phyloP scores from a whole-genome alignment of 83 land plant genomes.

The Picea engelmannii region DNA sequence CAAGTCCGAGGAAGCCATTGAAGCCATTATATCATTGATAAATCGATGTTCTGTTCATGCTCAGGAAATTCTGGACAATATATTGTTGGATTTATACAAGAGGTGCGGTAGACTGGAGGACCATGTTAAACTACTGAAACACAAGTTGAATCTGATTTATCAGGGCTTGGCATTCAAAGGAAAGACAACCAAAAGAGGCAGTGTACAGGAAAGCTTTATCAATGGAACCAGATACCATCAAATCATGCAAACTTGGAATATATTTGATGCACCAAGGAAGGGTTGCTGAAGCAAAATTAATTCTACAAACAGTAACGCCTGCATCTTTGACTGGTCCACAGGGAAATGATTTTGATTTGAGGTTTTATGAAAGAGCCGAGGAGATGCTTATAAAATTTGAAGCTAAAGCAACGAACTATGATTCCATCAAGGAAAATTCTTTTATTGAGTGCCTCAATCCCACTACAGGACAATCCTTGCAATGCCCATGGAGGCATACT shows the following conservation, averaged over 20 bases:
- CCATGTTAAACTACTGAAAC: slow-evolving; percentile 83
- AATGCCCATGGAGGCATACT: slow-evolving; percentile 28
- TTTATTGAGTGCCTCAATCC: slow-evolving; percentile 30
- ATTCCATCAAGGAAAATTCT: slow-evolving; percentile 7
- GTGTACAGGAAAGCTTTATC: slow-evolving; percentile 63
- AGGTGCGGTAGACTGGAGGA: slow-evolving; percentile 98
- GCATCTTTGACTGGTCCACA: slow-evolving; percentile 59
- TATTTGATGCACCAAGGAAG: slow-evolving; percentile 98
- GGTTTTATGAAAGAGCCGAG: no score
- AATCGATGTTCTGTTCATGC: slow-evolving; percentile 89
- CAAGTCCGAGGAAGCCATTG: slow-evolving; percentile 94
- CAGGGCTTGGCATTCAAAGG: slow-evolving; percentile 99
- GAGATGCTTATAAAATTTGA: slow-evolving; percentile 92
- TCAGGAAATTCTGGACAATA: slow-evolving; percentile 94
- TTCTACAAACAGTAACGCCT: slow-evolving; percentile 74
- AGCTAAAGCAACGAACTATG: slow-evolving; percentile 31
- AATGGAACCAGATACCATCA: slow-evolving; percentile 94
- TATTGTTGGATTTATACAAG: slow-evolving; percentile 94
- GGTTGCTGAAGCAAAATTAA: slow-evolving; percentile 78
- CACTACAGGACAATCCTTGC: slow-evolving; percentile 46
- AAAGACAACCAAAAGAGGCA: slow-evolving; percentile 92
- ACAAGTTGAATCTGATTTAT: slow-evolving; percentile 83
- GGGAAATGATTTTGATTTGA: slow-evolving; percentile 89
- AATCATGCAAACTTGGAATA: slow-evolving; percentile 96
- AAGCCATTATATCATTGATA: slow-evolving; percentile 92